Conservation (phyloP, 2,329 filamentous ascomycete species). For the Aspergillus intermedius region DNA sequence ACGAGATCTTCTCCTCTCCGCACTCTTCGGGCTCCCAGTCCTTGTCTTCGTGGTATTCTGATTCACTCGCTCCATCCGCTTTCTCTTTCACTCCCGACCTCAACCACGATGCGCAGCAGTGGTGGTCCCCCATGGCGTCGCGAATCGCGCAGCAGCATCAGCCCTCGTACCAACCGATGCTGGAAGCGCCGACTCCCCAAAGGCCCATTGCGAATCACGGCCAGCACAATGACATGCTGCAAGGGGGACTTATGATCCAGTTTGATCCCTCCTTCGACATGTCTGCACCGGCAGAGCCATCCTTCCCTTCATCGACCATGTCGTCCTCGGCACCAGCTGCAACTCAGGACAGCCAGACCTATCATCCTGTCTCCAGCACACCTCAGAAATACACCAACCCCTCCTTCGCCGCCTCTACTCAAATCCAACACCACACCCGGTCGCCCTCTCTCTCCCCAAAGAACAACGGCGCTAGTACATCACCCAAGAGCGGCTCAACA, state of each 20-base stretch:
- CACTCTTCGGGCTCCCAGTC: slow-evolving; percentile 34
- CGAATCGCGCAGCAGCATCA: slow-evolving; percentile 31
- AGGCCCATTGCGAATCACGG: slow-evolving; percentile 22
- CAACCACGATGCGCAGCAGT: slow-evolving; percentile 32
- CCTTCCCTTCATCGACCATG: slow-evolving; percentile 20
- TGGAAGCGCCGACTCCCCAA: slow-evolving; percentile 29
- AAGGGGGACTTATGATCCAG: slow-evolving; percentile 37
- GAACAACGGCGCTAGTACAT: slow-evolving; percentile 14
- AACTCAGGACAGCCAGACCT: slow-evolving; percentile 11
- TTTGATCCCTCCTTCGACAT: slow-evolving; percentile 32
- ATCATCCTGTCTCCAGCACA: slow-evolving; percentile 12
- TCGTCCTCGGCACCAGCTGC: slow-evolving; percentile 8
- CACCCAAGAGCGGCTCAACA: slow-evolving; percentile 10
- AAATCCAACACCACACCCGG: slow-evolving; percentile 20
- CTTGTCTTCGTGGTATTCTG: slow-evolving; percentile 37
- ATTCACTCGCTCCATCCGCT: slow-evolving; percentile 29
- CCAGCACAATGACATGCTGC: slow-evolving; percentile 28
- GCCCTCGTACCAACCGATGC: slow-evolving; percentile 29
- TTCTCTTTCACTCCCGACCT: slow-evolving; percentile 36
- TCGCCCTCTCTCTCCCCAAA: slow-evolving; percentile 36
- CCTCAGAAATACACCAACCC: slow-evolving; percentile 21
- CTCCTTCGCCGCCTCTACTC: slow-evolving; percentile 22
- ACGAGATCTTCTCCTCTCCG: slow-evolving; percentile 34
- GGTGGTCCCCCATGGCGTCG: slow-evolving; percentile 37
- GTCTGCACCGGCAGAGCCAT: slow-evolving; percentile 20